phyloP scores from a whole-genome alignment of 2,329 filamentous ascomycete genomes.

The Cladorrhinum sp. region DNA sequence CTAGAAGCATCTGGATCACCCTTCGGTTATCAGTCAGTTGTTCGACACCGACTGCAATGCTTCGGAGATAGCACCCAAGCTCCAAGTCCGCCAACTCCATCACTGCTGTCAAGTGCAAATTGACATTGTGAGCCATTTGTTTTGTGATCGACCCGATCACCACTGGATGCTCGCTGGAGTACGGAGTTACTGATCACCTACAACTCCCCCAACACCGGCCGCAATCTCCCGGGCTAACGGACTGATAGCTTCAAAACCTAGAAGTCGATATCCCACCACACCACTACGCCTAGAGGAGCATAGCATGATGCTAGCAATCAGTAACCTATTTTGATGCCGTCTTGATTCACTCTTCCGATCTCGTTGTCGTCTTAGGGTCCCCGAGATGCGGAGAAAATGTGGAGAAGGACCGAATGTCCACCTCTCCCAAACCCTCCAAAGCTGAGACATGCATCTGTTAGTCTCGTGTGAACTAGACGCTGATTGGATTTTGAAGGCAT shows the following conservation, averaged over 20 bases:
- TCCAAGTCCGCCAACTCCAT: too few species aligned
- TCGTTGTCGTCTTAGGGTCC: not conserved
- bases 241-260: not conserved
- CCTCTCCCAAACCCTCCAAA: not conserved
- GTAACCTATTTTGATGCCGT: not conserved
- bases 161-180: not conserved
- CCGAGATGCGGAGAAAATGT: not conserved
- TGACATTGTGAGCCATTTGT: not conserved
- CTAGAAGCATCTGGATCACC: too few species aligned
- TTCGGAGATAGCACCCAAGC: too few species aligned
- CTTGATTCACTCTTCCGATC: not conserved
- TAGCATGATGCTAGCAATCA: not conserved
- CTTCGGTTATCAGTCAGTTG: too few species aligned
- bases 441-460: slow-evolving; percentile 20
- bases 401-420: not conserved
- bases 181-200: not conserved
- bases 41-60: too few species aligned
- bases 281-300: not conserved
- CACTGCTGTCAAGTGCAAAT: too few species aligned
- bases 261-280: not conserved
- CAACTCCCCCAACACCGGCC: not conserved
- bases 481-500: slow-evolving; percentile 4
- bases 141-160: not conserved
- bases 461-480: not conserved
- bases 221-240: not conserved